phyloP scores from a whole-genome alignment of 257 asterid genomes.

The Solanum sejunctum region DNA sequence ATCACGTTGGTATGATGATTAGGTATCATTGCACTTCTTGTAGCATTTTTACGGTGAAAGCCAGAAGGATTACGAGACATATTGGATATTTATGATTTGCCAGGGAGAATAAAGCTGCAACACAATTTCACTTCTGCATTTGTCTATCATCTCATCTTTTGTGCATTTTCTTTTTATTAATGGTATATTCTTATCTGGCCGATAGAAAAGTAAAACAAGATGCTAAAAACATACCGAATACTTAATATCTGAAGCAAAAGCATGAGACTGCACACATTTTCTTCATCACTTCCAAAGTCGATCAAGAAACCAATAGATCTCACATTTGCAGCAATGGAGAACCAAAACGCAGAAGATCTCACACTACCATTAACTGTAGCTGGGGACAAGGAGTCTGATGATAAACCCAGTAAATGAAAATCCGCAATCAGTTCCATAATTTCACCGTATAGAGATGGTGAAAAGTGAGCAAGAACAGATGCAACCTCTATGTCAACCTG shows the following conservation, averaged over 20 bases:
- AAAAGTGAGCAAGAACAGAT: conserved; percentile 52
- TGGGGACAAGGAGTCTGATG: conserved; percentile 21
- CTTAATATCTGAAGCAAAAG: conserved; percentile 32
- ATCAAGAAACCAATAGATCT: conserved; percentile 36
- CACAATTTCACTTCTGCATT: not conserved
- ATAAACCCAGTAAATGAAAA: conserved; percentile 25
- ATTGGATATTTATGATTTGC: not conserved
- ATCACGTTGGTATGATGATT: not conserved
- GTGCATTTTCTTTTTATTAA: not conserved
- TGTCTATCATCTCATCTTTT: not conserved
- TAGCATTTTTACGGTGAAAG: not conserved
- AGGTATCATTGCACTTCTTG: not conserved
- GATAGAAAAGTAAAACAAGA: conserved; percentile 3
- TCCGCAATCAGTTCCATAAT: conserved; percentile 36
- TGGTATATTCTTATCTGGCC: not conserved
- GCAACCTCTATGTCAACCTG: conserved; percentile 61
- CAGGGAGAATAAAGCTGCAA: not conserved
- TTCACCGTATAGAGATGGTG: conserved; percentile 42
- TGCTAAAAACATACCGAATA: conserved; percentile 41
- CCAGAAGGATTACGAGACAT: not conserved
- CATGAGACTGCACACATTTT: conserved; percentile 39
- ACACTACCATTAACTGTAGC: conserved; percentile 13
- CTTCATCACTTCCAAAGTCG: conserved; percentile 57
- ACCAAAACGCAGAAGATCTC: conserved; percentile 23
- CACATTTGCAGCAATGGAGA: conserved; percentile 43